Base-by-base conservation (phyloP, 164 flowering plant genomes). In the Platanus orientalis region DNA sequence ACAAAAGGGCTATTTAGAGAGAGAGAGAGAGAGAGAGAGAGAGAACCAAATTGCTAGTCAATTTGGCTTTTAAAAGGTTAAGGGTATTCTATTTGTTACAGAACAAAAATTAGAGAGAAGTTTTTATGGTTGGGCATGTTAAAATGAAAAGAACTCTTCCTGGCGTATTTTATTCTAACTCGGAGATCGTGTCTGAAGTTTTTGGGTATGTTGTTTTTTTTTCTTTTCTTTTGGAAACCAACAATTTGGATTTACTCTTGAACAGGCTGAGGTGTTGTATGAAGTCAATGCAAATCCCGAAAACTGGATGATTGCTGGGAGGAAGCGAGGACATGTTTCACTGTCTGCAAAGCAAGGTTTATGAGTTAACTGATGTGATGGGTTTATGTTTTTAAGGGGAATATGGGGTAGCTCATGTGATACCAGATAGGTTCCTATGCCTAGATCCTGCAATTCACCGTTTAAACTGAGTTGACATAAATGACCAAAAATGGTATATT, bases 281-380 rank as follows among this genome's bases (percentile, higher is more conserved):
- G 97, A 95, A 81, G 83, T 95, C 40, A 75, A 74, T 61, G 97
- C 93, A 48, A 87, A 81, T 81, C 61, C 90, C 9, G 88, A 84
- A 50, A 84, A 81, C 70, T 95, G 99, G 99, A 95, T 95, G 99
- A 83, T 95, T 70, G 99, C 99, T 64, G 99, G 99, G 60, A 86
- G 99, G 78, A 95, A 88, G 73, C 78, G 92, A 60, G 99, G 99
- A 28, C 85, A 89, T 74, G 85, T 80, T 30, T 77, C 85, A 34
- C 83, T 95, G 57, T 79, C 97, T 28, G 64, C 64, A n/a, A 72
- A 81, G 58, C 94, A 83, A 88, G 99, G 99, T 92, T 69, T 58
- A 13, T 28, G 13, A 19, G 19, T 36, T 42, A 14, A 19, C 42
- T 36, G 34, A 20, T 6, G 20, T 54, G 48, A 21, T 17, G 10